Conservation (phyloP, 345 rosid species). For the Psidium friedrichsthalianum region DNA sequence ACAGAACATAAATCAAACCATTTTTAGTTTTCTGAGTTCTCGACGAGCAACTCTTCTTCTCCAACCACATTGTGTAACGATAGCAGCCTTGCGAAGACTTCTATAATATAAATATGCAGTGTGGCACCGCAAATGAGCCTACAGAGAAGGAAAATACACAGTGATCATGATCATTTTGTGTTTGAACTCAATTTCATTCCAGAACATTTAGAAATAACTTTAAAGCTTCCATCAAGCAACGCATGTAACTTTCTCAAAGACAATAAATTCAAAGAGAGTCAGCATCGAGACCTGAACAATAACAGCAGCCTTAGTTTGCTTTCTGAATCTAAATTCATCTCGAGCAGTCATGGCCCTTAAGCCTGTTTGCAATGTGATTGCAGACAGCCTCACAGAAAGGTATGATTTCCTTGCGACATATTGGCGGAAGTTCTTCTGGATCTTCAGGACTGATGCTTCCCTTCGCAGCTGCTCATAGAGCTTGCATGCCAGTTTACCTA, state of each 20-base stretch:
- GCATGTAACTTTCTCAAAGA: not conserved
- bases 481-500: slow-evolving; percentile 82
- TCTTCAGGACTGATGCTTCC: slow-evolving; percentile 84
- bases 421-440: slow-evolving; percentile 75
- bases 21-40: slow-evolving; percentile 83
- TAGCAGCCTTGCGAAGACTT: slow-evolving; percentile 75
- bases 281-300: slow-evolving; percentile 57
- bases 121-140: slow-evolving; percentile 76
- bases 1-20: slow-evolving; percentile 38
- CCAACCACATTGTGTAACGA: slow-evolving; percentile 91
- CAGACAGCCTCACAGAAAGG: slow-evolving; percentile 35
- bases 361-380: slow-evolving; percentile 69
- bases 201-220: not conserved
- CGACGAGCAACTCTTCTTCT: slow-evolving; percentile 84
- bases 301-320: slow-evolving; percentile 86
- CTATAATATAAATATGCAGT: slow-evolving; percentile 58
- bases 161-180: not conserved
- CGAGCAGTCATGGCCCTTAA: slow-evolving; percentile 94
- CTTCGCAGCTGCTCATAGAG: slow-evolving; percentile 67
- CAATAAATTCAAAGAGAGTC: slow-evolving; percentile 7
- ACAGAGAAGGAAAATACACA: slow-evolving; percentile 10
- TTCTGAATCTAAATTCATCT: slow-evolving; percentile 84
- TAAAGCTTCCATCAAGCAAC: not conserved
- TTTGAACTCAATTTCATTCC: not conserved
- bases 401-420: slow-evolving; percentile 62